These are phyloP conservation scores for Aspergillus tamarii DNA, from an alignment of 2,329 filamentous ascomycete genomes.

Conservation along the genomic window DNA sequence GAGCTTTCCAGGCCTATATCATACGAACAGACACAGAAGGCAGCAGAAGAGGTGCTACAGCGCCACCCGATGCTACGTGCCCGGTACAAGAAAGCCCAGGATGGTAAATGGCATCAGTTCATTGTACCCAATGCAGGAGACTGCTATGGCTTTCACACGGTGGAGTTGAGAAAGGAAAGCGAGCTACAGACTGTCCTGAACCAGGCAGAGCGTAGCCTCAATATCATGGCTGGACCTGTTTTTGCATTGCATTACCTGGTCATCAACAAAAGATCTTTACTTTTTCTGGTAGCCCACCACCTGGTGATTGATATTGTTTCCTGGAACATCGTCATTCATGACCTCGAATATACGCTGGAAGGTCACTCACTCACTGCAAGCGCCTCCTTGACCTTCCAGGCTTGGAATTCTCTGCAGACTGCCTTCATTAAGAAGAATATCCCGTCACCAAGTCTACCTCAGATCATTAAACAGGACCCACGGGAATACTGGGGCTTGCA, in stretches of 20 bases:
- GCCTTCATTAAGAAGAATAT: background rate
- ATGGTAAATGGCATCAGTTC: too few relatives aligned
- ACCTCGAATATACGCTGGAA: slow-evolving; percentile 1
- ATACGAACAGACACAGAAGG: background rate
- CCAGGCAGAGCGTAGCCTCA: background rate
- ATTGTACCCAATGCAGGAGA: too few relatives aligned
- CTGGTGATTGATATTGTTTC: slow-evolving; percentile 8
- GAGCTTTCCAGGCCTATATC: background rate
- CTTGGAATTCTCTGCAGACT: background rate
- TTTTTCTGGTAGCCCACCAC: slow-evolving; percentile 5
- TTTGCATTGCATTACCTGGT: background rate
- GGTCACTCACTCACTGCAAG: background rate
- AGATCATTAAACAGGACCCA: too few relatives aligned
- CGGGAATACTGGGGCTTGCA: too few relatives aligned
- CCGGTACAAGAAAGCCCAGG: too few relatives aligned
- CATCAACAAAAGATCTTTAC: background rate
- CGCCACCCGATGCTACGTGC: too few relatives aligned
- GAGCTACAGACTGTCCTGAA: background rate
- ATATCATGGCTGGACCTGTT: too few relatives aligned
- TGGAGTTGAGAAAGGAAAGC: background rate
- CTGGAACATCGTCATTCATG: slow-evolving; percentile 1
- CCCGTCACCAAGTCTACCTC: too few relatives aligned
- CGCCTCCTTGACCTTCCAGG: background rate
- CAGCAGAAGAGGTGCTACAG: too few relatives aligned
- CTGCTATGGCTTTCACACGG: too few relatives aligned